phyloP scores from a whole-genome alignment of 768 basidiomycete genomes.

The Cantharellus anzutake region DNA sequence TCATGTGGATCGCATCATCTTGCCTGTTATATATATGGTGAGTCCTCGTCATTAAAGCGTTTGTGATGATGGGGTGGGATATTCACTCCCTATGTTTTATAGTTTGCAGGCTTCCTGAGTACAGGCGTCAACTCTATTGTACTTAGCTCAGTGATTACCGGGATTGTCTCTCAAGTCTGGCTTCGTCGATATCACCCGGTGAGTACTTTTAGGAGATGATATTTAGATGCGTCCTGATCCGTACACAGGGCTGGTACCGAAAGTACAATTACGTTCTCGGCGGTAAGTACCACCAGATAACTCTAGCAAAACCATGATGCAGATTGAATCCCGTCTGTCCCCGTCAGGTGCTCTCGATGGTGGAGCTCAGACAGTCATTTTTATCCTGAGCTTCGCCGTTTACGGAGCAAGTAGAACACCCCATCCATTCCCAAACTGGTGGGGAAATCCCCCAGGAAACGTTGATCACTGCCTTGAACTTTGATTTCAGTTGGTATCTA shows the following conservation, averaged over 20 bases:
- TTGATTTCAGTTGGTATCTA: not conserved
- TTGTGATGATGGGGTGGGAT: no score
- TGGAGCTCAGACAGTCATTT: slow-evolving; percentile 45
- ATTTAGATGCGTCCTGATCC: slow-evolving; percentile 15
- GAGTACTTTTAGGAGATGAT: slow-evolving; percentile 36
- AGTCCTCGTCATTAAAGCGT: not conserved
- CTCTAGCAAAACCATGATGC: not conserved
- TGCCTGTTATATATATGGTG: slow-evolving; percentile 19
- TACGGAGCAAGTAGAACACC: slow-evolving; percentile 36
- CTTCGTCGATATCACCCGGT: slow-evolving; percentile 35
- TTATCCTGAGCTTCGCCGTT: slow-evolving; percentile 43
- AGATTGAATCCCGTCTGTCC: slow-evolving; percentile 7
- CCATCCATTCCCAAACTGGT: slow-evolving; percentile 27
- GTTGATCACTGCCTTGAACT: not conserved
- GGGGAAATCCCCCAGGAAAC: not conserved
- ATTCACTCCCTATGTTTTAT: not conserved
- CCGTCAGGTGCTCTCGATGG: slow-evolving; percentile 37
- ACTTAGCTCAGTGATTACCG: slow-evolving; percentile 30
- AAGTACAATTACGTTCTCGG: not conserved
- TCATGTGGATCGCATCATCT: slow-evolving; percentile 29
- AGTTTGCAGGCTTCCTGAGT: slow-evolving; percentile 13
- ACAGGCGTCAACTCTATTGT: slow-evolving; percentile 38
- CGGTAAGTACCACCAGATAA: not conserved
- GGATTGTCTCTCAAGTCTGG: slow-evolving; percentile 39
- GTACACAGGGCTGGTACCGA: not conserved